Evolutionary conservation across 768 basidiomycete genomes (phyloP), one percentile per base, ranked within the genome.

Genomic region (Termitomyces sp.): DNA sequence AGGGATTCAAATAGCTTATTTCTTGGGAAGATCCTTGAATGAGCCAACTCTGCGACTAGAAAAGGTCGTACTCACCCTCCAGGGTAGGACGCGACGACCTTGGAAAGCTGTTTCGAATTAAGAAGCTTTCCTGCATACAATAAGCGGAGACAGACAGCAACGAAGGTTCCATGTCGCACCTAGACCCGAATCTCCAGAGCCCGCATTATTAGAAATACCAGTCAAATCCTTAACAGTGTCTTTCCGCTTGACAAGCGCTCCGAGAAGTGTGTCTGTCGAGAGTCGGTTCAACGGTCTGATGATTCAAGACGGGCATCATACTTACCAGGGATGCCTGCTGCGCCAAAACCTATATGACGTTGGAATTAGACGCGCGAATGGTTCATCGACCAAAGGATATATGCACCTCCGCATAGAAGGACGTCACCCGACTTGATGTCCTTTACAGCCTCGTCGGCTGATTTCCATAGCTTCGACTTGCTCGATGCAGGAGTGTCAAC

Each of bases 121-220:
- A 96, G 72, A 40, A 95, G 73, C 61, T 84, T 84, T 54, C 88
- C 92, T 94, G 23, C 54, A 20, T 18, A 36, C 39, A 29, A 25
- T 50, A 39, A 54, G 7, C 57, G 35, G 16, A 52, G 38, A 48
- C 39, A 7, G 20, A 38, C 31, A 41, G 20, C 18, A n/a, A 32
- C 36, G 43, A 45, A 23, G 27, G 32, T 31, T 7, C 32, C 36
- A 61, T 10, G 27, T 2, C 68, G 50, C 56, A 88, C 89, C 89
- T 42, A 93, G 78, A 29, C 91, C 91, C 20, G 74, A 80, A 60
- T 87, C 79, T 25, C 79, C 80, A 20, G 80, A 74, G 0, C 91
- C 94, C 36, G 89, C 88, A 71, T 96, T 95, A 67, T 96, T 96
- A 16, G 91, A 93, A 20, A 95, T 87, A 41, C 85, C 92, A 29